Evolutionary conservation across 768 basidiomycete species (phyloP).

Genomic region (Infundibulicybe gibba): DNA sequence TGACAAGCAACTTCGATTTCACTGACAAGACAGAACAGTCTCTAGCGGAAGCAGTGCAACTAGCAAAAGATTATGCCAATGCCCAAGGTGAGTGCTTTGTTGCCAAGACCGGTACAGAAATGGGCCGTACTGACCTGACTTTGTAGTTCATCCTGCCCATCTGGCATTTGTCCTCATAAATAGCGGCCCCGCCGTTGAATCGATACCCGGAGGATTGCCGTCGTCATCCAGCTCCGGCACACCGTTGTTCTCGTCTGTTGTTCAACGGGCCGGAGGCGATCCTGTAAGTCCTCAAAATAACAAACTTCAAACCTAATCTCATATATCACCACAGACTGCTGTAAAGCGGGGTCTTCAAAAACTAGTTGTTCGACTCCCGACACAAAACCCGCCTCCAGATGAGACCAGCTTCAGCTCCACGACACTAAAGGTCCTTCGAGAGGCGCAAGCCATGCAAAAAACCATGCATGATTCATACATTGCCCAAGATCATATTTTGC

Average conservation of each 20-base stretch:
- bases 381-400: conserved; percentile 83
- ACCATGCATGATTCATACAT: conserved; percentile 89
- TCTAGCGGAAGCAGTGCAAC: conserved; percentile 67
- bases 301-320: background rate
- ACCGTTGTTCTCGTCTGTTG: conserved; percentile 73
- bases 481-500: conserved; percentile 88
- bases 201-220: conserved; percentile 27
- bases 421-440: conserved; percentile 60
- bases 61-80: conserved; percentile 82
- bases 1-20: conserved; percentile 67
- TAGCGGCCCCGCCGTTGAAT: conserved; percentile 41
- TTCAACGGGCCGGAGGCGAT: conserved; percentile 84
- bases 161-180: conserved; percentile 79
- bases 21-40: conserved; percentile 81
- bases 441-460: conserved; percentile 76
- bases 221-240: conserved; percentile 22
- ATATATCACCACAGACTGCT: conserved; percentile 29
- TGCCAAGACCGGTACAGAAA: background rate
- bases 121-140: conserved; percentile 7
- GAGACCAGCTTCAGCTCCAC: conserved; percentile 63
- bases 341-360: conserved; percentile 75
- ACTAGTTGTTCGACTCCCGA: conserved; percentile 75
- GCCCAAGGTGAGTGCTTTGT: conserved; percentile 56
- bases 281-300: conserved; percentile 42
- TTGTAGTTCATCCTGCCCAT: conserved; percentile 76